Conservation (phyloP, 148 eudicot genomes). For the Spergularia bocconei region DNA sequence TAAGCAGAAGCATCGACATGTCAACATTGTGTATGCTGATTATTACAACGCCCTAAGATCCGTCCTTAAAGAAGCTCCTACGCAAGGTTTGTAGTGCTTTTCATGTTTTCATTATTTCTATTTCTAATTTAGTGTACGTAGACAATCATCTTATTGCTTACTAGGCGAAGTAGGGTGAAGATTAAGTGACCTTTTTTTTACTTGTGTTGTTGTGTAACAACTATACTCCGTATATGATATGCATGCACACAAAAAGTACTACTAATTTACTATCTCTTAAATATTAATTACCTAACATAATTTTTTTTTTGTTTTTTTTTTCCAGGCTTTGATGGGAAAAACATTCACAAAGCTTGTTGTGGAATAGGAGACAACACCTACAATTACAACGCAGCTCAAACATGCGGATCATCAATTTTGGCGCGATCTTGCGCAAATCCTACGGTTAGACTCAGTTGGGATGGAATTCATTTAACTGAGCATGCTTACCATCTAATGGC, state of each 20-base stretch:
- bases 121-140: too few relatives aligned
- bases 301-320: not conserved
- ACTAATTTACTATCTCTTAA: too few relatives aligned
- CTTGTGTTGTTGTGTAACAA: too few relatives aligned
- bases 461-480: not conserved
- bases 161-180: too few relatives aligned
- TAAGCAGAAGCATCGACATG: conserved; percentile 1
- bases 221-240: too few relatives aligned
- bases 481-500: not conserved
- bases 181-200: too few relatives aligned
- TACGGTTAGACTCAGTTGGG: too few relatives aligned
- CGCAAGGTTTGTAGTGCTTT: conserved; percentile 15
- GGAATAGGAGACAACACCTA: conserved; percentile 22
- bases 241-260: too few relatives aligned
- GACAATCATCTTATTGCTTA: too few relatives aligned
- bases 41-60: conserved; percentile 22
- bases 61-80: conserved; percentile 18
- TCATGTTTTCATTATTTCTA: not conserved
- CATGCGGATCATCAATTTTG: not conserved
- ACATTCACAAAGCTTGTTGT: conserved; percentile 20
- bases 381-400: not conserved
- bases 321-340: not conserved
- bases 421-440: not conserved
- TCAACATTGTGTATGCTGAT: conserved; percentile 17
- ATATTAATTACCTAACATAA: not conserved